These are phyloP conservation scores for Fusarium protoensiforme DNA, from an alignment of 2,329 filamentous ascomycete genomes.

Conservation along the genomic window DNA sequence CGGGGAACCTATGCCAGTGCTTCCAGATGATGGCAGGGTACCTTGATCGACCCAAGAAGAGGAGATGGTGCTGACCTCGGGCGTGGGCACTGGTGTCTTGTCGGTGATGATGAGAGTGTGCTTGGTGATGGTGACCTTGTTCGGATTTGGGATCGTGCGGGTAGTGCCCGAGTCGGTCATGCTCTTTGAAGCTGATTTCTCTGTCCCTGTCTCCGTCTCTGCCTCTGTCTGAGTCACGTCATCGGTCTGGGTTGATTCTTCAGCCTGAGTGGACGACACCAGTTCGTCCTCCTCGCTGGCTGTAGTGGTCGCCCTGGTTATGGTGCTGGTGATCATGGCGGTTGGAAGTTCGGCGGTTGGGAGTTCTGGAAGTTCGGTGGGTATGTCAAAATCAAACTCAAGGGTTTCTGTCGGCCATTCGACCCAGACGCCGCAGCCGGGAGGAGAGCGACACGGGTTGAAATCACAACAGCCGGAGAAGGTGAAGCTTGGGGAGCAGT, in stretches of 20 bases:
- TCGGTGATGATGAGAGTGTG: conserved; percentile 48
- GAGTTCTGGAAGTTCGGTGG: background rate
- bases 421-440: background rate
- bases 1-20: conserved; percentile 13
- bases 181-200: conserved; percentile 20
- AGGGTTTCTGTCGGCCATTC: background rate
- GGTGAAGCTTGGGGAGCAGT: conserved; percentile 51
- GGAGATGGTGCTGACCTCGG: conserved; percentile 7
- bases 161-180: conserved; percentile 52
- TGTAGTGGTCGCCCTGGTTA: background rate
- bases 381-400: background rate
- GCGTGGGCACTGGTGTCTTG: conserved; percentile 34
- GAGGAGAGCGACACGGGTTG: conserved; percentile 53
- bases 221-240: background rate
- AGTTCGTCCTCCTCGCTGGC: conserved; percentile 5
- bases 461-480: conserved; percentile 57
- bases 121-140: conserved; percentile 48
- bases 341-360: background rate
- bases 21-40: conserved; percentile 8
- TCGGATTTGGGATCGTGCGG: conserved; percentile 49
- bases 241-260: background rate
- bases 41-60: conserved; percentile 8
- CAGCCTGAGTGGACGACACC: background rate
- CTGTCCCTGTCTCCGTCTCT: background rate
- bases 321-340: conserved; percentile 5